Evolutionary conservation across 2,329 filamentous ascomycete genomes (phyloP), one percentile per base, ranked within the genome.

Genomic region (Aspergillus thermomutatus): DNA sequence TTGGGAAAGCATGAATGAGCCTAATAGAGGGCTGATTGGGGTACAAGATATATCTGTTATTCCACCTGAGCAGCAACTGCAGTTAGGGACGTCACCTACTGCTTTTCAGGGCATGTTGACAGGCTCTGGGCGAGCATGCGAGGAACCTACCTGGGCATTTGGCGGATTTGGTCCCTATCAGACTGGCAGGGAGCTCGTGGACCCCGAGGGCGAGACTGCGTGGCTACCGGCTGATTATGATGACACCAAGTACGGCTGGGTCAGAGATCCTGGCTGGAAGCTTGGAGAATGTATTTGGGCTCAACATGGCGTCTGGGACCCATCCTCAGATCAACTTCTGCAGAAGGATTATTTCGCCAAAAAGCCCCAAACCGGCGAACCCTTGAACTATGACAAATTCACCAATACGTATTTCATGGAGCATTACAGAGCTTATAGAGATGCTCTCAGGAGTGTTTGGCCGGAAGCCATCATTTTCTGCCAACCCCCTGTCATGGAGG

Each of bases 1-100:
- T 1, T 99, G 93, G 90, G 94, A 99, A 78, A 96, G 87, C 68
- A 80, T 97, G 74, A 99, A 99, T 69, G 94, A 99, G 75, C 94
- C 94, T 1, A 94, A 95, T 72, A 85, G 90, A 68, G 93, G 95
- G 25, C 80, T 97, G 69, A 85, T 95, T 49, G 92, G 92, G 11
- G 88, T 90, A 69, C 83, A 87, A 58, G 92, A 97, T 70, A 80
- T 99, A 51, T 89, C 87, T 21, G 81, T 85, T 9, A 88, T 97
- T 53, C 94, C 94, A 1, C 83, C 85, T 56, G 91, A 96, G 57
- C 92, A 97, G 69, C 91, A 92, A 51, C 78, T 97, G 50, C 91
- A 96, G 69, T 95, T 97, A 71, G 92, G 92, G 17, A 96, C 92
- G 4, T 91, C 89, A 25, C 94, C 94, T 25, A 97, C 94, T 3